phyloP scores from a whole-genome alignment of 2,329 filamentous ascomycete species.

The Sarocladiaceae sp. region DNA sequence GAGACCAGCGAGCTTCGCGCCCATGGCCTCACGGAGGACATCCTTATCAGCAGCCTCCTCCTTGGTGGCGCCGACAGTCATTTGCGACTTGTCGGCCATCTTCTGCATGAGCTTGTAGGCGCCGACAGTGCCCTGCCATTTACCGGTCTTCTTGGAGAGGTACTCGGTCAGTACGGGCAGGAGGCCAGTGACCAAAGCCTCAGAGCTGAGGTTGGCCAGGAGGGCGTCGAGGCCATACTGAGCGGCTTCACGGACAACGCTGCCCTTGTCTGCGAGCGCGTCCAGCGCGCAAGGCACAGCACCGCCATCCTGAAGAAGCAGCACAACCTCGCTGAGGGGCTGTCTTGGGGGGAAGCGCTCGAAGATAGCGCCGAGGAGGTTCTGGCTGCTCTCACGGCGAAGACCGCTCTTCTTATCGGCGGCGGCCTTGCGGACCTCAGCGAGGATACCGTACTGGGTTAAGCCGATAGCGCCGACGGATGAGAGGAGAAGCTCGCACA shows the following conservation, averaged over 20 bases:
- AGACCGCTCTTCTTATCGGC: constrained; percentile 88
- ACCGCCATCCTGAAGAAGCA: constrained; percentile 74
- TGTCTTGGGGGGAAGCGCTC: constrained; percentile 79
- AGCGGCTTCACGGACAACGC: constrained; percentile 82
- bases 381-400: constrained; percentile 85
- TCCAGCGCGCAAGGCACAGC: constrained; percentile 72
- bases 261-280: constrained; percentile 80
- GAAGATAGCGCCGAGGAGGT: constrained; percentile 87
- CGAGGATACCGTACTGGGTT: constrained; percentile 45
- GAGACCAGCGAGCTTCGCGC: constrained; percentile 73
- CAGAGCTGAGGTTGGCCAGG: constrained; percentile 70
- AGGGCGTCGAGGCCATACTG: constrained; percentile 91
- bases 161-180: constrained; percentile 72
- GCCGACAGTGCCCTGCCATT: constrained; percentile 94
- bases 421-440: constrained; percentile 65
- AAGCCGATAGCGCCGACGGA: constrained; percentile 49
- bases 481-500: constrained; percentile 54
- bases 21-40: constrained; percentile 83
- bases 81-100: constrained; percentile 92
- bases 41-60: constrained; percentile 87
- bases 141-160: constrained; percentile 75
- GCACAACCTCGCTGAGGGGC: constrained; percentile 70
- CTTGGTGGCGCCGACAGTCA: constrained; percentile 68
- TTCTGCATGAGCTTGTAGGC: constrained; percentile 79
- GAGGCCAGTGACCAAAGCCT: constrained; percentile 76